Conservation (phyloP, 2,329 filamentous ascomycete species). For the Cladosporium sp. region DNA sequence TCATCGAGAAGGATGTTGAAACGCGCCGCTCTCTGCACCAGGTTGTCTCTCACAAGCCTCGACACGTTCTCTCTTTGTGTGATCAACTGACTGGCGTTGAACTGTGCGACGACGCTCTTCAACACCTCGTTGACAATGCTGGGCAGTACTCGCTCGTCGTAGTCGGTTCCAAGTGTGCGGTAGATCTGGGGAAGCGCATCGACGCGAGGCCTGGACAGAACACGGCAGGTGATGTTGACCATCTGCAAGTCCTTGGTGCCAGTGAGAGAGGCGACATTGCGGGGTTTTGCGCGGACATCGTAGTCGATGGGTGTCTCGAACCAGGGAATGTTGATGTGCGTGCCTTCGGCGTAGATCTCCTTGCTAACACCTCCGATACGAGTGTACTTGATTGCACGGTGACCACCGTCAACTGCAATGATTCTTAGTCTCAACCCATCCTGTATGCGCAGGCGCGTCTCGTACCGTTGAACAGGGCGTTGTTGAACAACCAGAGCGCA, state of each 20-base stretch:
- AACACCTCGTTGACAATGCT: conserved; percentile 99
- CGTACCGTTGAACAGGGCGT: conserved; percentile 68
- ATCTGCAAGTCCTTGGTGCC: conserved; percentile 99
- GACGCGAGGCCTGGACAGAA: conserved; percentile 86
- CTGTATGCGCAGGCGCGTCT: conserved; percentile 10
- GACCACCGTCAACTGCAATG: conserved; percentile 81
- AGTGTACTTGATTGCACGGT: conserved; percentile 98
- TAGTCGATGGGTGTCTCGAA: conserved; percentile 96
- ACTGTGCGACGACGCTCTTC: conserved; percentile 97
- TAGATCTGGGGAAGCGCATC: conserved; percentile 94
- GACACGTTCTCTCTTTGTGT: conserved; percentile 98
- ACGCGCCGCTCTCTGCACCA: conserved; percentile 83
- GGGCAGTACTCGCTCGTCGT: conserved; percentile 95
- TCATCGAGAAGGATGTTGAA: conserved; percentile 98
- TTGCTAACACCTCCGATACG: conserved; percentile 84
- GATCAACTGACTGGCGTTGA: conserved; percentile 97
- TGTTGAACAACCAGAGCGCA: conserved; percentile 57
- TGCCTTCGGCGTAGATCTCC: conserved; percentile 97
- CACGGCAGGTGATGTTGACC: conserved; percentile 99
- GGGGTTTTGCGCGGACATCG: conserved; percentile 94
- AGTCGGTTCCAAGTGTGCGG: conserved; percentile 90
- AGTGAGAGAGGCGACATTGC: conserved; percentile 93
- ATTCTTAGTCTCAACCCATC: conserved; percentile 14
- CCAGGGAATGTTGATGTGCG: conserved; percentile 92
- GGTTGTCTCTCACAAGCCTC: conserved; percentile 85